Conservation (phyloP, 2,329 filamentous ascomycete species). For the Colletotrichum cordylinicola region DNA sequence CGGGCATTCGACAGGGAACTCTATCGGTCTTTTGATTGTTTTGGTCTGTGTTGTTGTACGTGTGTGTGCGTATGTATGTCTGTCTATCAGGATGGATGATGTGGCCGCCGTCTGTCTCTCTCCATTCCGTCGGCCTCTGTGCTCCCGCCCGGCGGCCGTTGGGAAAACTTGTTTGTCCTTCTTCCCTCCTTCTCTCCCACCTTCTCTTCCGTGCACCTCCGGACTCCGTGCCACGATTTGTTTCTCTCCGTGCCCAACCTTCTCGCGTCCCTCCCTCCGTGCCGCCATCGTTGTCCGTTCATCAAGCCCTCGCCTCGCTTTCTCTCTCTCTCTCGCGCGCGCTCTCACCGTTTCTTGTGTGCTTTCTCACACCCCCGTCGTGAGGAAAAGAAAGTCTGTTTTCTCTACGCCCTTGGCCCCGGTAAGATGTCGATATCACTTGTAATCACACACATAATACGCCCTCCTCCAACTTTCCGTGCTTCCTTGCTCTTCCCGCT, state of each 20-base stretch:
- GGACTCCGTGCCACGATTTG: background rate
- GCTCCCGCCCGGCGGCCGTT: background rate
- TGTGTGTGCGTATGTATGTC: background rate
- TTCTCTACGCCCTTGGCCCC: background rate
- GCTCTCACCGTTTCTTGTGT: background rate
- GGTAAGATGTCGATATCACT: background rate
- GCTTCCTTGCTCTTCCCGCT: background rate
- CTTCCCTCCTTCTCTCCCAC: background rate
- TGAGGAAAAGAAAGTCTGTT: background rate
- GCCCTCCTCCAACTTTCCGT: background rate
- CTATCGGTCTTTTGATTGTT: background rate
- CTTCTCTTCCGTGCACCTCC: background rate
- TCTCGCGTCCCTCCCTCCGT: background rate
- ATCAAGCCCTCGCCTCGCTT: background rate
- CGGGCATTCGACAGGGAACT: slow-evolving; percentile 2
- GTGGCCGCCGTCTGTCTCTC: background rate
- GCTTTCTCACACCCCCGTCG: background rate
- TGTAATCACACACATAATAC: background rate
- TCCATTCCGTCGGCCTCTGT: background rate
- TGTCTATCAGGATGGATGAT: background rate
- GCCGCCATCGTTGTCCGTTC: background rate
- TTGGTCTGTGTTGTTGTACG: background rate
- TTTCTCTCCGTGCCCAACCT: background rate
- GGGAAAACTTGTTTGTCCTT: background rate
- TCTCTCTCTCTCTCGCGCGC: background rate